Conservation (phyloP, 2,329 filamentous ascomycete genomes). For the Verticillium albo-atrum region DNA sequence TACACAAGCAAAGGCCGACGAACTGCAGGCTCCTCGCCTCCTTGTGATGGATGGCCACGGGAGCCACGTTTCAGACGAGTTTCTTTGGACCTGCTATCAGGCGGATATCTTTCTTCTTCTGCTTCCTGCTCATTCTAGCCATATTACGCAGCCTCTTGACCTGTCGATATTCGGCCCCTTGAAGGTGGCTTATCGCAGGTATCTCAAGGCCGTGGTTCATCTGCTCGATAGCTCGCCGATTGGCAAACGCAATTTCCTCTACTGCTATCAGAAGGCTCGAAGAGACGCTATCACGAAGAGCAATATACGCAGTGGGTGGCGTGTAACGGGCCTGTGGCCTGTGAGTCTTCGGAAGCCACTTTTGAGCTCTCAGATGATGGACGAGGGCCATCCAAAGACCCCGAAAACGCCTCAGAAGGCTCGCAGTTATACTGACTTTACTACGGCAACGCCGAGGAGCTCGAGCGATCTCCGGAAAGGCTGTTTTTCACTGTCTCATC, state of each 20-base stretch:
- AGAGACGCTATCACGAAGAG: neutral
- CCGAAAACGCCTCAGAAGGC: neutral
- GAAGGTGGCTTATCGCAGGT: neutral
- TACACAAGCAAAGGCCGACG: neutral
- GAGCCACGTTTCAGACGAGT: constrained; percentile 8
- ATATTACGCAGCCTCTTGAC: neutral
- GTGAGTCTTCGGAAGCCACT: neutral
- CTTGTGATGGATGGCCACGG: neutral
- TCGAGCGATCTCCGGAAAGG: neutral
- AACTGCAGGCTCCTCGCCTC: neutral
- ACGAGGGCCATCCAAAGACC: neutral
- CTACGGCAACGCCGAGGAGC: neutral
- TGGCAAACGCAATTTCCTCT: neutral
- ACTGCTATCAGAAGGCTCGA: neutral
- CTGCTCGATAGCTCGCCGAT: neutral
- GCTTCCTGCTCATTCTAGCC: neutral
- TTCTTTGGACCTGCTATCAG: neutral
- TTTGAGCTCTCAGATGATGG: neutral
- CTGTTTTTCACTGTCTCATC: neutral
- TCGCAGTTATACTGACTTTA: neutral
- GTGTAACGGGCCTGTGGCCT: neutral
- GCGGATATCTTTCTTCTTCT: neutral
- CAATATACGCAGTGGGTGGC: neutral
- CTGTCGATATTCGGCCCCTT: neutral
- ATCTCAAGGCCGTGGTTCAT: neutral